Conservation (phyloP, 2,329 filamentous ascomycete genomes). For the Tolypocladium tundrense region DNA sequence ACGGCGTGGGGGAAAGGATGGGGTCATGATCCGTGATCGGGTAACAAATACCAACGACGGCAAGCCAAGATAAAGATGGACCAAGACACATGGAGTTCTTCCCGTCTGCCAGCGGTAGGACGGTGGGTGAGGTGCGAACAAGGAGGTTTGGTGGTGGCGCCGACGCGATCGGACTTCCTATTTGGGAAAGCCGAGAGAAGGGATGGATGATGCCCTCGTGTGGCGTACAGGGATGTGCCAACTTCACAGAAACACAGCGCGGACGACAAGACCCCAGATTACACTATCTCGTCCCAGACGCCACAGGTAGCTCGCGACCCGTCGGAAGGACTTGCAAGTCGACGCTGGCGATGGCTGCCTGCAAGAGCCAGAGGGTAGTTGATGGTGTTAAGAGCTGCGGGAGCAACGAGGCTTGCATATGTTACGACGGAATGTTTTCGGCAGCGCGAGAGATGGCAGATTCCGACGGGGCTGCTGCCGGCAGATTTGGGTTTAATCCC, state of each 20-base stretch:
- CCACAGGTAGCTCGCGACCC: too few relatives aligned
- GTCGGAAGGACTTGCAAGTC: too few relatives aligned
- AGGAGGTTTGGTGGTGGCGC: not conserved
- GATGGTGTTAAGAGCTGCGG: too few relatives aligned
- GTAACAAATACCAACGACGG: not conserved
- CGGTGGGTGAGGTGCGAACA: not conserved
- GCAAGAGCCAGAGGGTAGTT: too few relatives aligned
- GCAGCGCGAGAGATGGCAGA: not conserved
- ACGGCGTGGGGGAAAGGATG: not conserved
- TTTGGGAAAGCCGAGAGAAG: not conserved
- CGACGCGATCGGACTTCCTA: not conserved
- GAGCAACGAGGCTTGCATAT: too few relatives aligned
- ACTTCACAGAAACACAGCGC: too few relatives aligned
- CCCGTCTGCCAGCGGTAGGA: not conserved
- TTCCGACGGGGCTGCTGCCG: not conserved
- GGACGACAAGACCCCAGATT: too few relatives aligned
- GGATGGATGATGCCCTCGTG: not conserved
- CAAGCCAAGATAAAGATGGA: not conserved
- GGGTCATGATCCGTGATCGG: not conserved
- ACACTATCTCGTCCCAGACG: too few relatives aligned
- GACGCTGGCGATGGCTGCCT: too few relatives aligned
- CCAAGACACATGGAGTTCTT: not conserved
- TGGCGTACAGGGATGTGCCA: too few relatives aligned
- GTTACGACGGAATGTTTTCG: too few relatives aligned
- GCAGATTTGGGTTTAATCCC: not conserved